Conservation (phyloP, 2,329 filamentous ascomycete species). For the Atkinsonella texensis region DNA sequence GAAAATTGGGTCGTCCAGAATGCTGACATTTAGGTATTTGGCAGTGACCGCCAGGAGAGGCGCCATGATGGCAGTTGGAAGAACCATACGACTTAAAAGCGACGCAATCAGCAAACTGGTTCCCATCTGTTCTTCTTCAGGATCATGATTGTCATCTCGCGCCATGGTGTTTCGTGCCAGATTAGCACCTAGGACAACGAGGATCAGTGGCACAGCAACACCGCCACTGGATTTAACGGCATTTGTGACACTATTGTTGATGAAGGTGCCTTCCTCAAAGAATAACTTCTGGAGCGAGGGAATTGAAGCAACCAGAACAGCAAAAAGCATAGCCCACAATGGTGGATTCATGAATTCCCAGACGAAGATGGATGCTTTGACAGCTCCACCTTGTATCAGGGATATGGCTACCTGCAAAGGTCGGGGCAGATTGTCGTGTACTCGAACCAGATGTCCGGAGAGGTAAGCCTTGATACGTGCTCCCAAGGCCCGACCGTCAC, state of each 20-base stretch:
- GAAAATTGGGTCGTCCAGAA: slow-evolving; percentile 95
- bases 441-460: slow-evolving; percentile 13
- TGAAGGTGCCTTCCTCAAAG: slow-evolving; percentile 78
- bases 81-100: slow-evolving; percentile 77
- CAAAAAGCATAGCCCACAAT: slow-evolving; percentile 88
- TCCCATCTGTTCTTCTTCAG: slow-evolving; percentile 57
- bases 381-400: slow-evolving; percentile 20
- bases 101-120: slow-evolving; percentile 76
- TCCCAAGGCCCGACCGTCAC: slow-evolving; percentile 18
- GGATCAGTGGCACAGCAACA: slow-evolving; percentile 87
- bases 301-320: slow-evolving; percentile 83
- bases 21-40: slow-evolving; percentile 85
- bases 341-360: slow-evolving; percentile 98
- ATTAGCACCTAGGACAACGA: slow-evolving; percentile 92
- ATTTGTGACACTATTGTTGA: slow-evolving; percentile 85
- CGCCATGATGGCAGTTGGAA: slow-evolving; percentile 86
- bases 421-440: slow-evolving; percentile 27
- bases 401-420: slow-evolving; percentile 26
- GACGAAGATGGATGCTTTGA: slow-evolving; percentile 48
- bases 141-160: slow-evolving; percentile 47
- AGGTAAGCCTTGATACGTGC: slow-evolving; percentile 19
- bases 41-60: slow-evolving; percentile 77
- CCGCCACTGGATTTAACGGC: slow-evolving; percentile 76
- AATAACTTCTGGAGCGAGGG: slow-evolving; percentile 73
- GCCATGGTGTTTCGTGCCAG: slow-evolving; percentile 83